Conservation (phyloP, 805 yeast species). For the Kluyveromyces siamensis region DNA sequence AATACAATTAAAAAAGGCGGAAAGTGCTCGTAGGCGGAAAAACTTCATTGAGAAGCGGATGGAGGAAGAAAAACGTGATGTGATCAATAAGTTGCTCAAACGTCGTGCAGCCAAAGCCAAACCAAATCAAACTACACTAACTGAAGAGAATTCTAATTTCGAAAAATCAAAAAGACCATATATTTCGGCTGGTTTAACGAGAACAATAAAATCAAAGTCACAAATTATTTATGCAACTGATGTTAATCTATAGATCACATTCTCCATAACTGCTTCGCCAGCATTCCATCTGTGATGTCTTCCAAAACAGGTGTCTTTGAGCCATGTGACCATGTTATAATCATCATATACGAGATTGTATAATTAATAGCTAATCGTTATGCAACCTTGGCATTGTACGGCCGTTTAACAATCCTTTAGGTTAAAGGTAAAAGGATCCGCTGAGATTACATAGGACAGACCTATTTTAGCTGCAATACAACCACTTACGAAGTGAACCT, state of each 20-base stretch:
- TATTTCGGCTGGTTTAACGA: constrained; percentile 17
- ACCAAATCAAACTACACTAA: constrained; percentile 17
- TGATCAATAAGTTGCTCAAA: constrained; percentile 75
- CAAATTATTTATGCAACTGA: background rate
- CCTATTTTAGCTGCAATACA: no score
- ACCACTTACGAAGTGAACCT: background rate
- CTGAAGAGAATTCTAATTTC: constrained; percentile 9
- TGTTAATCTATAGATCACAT: background rate
- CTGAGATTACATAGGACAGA: no score
- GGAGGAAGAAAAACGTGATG: constrained; percentile 90
- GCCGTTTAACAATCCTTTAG: no score
- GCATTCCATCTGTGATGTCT: no score
- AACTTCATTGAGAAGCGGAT: constrained; percentile 72
- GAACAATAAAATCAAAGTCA: constrained; percentile 12
- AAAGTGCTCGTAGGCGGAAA: constrained; percentile 79
- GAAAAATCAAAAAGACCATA: constrained; percentile 26
- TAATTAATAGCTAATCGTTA: no score
- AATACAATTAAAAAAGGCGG: constrained; percentile 70
- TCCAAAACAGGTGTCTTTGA: no score
- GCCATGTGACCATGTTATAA: no score
- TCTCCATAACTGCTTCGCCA: background rate
- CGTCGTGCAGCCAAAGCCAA: constrained; percentile 72
- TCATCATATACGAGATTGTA: no score
- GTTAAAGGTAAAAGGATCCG: no score
- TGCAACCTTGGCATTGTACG: no score